Base-by-base conservation (phyloP, 1,284 basidiomycete genomes). In the Ganoderma sinense region DNA sequence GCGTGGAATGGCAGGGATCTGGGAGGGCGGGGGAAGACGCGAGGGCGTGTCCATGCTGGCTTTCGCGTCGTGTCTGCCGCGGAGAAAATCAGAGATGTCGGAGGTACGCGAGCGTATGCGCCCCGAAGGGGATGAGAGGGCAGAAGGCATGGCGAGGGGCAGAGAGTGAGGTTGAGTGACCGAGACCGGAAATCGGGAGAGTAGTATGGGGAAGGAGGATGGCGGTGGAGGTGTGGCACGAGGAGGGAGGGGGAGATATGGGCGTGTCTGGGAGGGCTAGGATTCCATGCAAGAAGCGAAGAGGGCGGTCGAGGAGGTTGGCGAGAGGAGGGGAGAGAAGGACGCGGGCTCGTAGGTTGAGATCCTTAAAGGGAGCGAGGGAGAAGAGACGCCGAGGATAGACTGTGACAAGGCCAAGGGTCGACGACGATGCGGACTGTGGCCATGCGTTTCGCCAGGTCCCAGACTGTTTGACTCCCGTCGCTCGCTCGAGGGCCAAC, bases 61-160 rank as follows among this genome's bases (percentile, higher is more conserved):
- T 68, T 67, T 73, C 4, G 62, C 26, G 71, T 68, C 67, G 62
- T 74, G 75, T 41, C 74, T 73, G 51, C 77, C 78, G 64, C 78
- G 78, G 16, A 81, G 74, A 61, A 81, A 71, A 63, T 81, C 81
- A 26, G 79, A 78, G 45, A 82, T 64, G 71, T 81, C 81, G n/a
- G 80, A 78, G 0, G 81, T 82, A 67, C 79, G 79, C 7, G 80
- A 78, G 65, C 80, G 79, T 33, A 78, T 68, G 58, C 75, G 77
- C 4, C 71, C 73, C 23, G 76, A 39, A 33, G 62, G 58, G 5
- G 76, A 72, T 10, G 76, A 70, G 29, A 71, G 68, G 20, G 69
- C 65, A 64, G 76, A 66, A 18, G 76, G 66, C 75, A 74, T 77
- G 66, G 74, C 71, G 51, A 58, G 64, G 48, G 55, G 23, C 18